phyloP scores from a whole-genome alignment of 257 asterid species.

The Jasminum sambac region DNA sequence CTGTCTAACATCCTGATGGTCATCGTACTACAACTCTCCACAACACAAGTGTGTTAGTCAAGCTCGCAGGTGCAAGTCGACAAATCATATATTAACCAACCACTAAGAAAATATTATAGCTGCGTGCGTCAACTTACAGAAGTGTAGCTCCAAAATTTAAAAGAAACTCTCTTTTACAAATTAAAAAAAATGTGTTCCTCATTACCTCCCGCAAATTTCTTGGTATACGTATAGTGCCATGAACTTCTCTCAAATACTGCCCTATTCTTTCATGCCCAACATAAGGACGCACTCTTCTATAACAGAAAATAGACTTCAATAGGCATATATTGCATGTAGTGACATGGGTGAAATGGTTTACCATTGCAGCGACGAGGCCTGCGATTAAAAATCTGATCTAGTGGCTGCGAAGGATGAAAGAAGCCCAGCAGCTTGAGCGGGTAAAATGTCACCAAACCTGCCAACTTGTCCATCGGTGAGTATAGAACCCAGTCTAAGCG shows the following conservation, averaged over 20 bases:
- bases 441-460: constrained; percentile 95
- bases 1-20: background rate
- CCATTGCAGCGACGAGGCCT: background rate
- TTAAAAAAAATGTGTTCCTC: background rate
- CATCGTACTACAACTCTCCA: background rate
- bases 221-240: background rate
- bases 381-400: constrained; percentile 65
- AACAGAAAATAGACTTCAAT: background rate
- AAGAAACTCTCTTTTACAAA: background rate
- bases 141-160: background rate
- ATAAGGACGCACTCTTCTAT: background rate
- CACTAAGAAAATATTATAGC: background rate
- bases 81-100: too few species aligned
- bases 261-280: background rate
- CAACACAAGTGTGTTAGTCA: too few species aligned
- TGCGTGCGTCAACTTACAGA: background rate
- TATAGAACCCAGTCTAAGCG: constrained; percentile 85
- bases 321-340: background rate
- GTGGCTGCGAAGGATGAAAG: constrained; percentile 84
- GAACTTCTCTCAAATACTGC: background rate
- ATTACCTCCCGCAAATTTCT: background rate
- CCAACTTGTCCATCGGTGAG: constrained; percentile 96
- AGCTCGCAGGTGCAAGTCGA: too few species aligned
- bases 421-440: constrained; percentile 97
- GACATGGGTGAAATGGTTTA: background rate